These are phyloP conservation scores for Aspergillus sp. DNA, from an alignment of 2,329 filamentous ascomycete species.

Conservation along the genomic window DNA sequence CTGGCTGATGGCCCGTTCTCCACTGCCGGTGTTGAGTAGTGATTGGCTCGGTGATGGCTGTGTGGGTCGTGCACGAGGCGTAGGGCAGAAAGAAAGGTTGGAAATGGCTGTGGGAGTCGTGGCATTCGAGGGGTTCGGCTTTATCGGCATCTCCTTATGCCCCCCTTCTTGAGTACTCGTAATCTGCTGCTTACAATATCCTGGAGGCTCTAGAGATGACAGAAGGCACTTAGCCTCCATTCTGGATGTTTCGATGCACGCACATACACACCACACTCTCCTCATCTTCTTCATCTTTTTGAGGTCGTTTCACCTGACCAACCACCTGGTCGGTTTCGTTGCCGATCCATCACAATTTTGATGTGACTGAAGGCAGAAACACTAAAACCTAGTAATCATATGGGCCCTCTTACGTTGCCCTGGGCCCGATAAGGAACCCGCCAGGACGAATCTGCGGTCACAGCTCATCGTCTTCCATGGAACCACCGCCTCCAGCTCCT, in stretches of 20 bases:
- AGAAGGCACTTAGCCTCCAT: background rate
- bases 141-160: background rate
- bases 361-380: background rate
- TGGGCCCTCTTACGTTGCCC: background rate
- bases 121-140: background rate
- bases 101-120: background rate
- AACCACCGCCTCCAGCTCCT: background rate
- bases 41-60: background rate
- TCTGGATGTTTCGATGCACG: background rate
- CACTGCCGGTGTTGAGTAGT: background rate
- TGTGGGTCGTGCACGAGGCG: conserved; percentile 14
- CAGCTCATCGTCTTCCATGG: background rate
- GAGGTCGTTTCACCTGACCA: background rate
- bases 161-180: background rate
- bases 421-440: background rate
- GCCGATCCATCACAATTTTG: background rate
- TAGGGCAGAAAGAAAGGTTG: conserved; percentile 9
- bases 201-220: background rate
- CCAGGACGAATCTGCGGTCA: background rate
- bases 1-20: conserved; percentile 16
- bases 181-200: background rate
- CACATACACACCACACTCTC: background rate
- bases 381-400: background rate
- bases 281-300: background rate
- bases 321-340: background rate